Evolutionary conservation across 2,329 filamentous ascomycete genomes (phyloP).

Genomic region (Talaromyces marneffei): DNA sequence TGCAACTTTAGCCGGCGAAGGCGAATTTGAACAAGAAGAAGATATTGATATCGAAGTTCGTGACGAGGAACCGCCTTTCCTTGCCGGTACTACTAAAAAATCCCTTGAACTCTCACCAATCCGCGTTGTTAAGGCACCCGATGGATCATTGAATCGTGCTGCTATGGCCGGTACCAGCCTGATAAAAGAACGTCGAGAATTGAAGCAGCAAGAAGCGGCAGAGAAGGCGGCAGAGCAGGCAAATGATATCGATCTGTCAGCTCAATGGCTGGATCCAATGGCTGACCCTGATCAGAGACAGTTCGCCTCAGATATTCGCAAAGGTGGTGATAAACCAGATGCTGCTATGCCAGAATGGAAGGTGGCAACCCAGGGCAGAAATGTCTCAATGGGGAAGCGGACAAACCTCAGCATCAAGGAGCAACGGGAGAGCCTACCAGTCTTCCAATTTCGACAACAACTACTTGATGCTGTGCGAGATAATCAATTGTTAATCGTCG

Average conservation of each 20-base stretch:
- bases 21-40: constrained; percentile 85
- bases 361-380: constrained; percentile 69
- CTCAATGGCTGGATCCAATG: constrained; percentile 98
- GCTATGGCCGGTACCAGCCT: constrained; percentile 88
- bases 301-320: constrained; percentile 81
- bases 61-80: constrained; percentile 93
- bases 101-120: constrained; percentile 93
- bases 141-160: constrained; percentile 94
- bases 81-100: constrained; percentile 93
- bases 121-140: constrained; percentile 91
- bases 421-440: constrained; percentile 81
- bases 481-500: constrained; percentile 90
- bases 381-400: constrained; percentile 75
- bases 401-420: constrained; percentile 92
- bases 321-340: constrained; percentile 52
- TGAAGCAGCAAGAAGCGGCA: constrained; percentile 82
- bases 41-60: constrained; percentile 95
- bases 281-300: constrained; percentile 74
- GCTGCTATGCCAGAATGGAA: constrained; percentile 86
- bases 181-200: constrained; percentile 81
- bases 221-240: constrained; percentile 69
- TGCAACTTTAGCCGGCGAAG: constrained; percentile 76
- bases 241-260: constrained; percentile 53
- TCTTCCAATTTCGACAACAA: constrained; percentile 80
- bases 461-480: constrained; percentile 79